Percentiles rank a stretch among this genome's conserved stretches.
These are phyloP conservation scores for Pinus taeda DNA, from an alignment of 75 land plant species.

Conservation along the genomic window DNA sequence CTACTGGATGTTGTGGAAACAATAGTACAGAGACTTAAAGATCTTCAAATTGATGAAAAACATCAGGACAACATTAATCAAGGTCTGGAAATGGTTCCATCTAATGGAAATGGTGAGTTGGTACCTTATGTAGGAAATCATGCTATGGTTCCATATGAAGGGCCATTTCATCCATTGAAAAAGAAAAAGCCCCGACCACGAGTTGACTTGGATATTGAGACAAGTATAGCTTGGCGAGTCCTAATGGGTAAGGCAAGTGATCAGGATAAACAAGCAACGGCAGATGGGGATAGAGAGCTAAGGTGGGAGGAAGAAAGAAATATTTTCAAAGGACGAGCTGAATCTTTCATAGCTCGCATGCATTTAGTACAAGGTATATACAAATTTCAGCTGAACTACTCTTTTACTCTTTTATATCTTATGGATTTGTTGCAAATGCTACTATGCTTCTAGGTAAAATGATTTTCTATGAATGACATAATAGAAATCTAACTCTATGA, in stretches of 20 bases:
- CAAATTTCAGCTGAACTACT: too few relatives aligned
- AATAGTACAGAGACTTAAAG: conserved; percentile 6
- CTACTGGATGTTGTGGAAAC: background rate
- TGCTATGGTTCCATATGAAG: conserved; percentile 37
- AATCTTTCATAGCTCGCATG: conserved; percentile 89
- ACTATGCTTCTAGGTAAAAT: too few relatives aligned
- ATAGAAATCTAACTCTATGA: too few relatives aligned
- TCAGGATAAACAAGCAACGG: conserved; percentile 21
- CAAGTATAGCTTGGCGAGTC: conserved; percentile 62
- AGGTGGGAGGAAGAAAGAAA: conserved; percentile 82
- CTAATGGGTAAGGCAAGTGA: conserved; percentile 52
- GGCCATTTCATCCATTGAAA: conserved; percentile 25
- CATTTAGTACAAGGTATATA: conserved; percentile 86
- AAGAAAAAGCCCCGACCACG: conserved; percentile 53
- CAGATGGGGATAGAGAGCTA: conserved; percentile 45
- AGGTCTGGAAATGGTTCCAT: background rate
- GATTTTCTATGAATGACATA: too few relatives aligned
- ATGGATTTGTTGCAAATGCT: too few relatives aligned
- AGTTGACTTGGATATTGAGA: conserved; percentile 75
- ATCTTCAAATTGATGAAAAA: conserved; percentile 9
- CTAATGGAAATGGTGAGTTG: conserved; percentile 20
- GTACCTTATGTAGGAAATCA: conserved; percentile 45
- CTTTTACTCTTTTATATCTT: too few relatives aligned
- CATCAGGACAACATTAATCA: background rate
- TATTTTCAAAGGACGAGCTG: conserved; percentile 56